Base-by-base conservation (phyloP, 192 early-diverging fungal species). In the Coemansia reversa region DNA sequence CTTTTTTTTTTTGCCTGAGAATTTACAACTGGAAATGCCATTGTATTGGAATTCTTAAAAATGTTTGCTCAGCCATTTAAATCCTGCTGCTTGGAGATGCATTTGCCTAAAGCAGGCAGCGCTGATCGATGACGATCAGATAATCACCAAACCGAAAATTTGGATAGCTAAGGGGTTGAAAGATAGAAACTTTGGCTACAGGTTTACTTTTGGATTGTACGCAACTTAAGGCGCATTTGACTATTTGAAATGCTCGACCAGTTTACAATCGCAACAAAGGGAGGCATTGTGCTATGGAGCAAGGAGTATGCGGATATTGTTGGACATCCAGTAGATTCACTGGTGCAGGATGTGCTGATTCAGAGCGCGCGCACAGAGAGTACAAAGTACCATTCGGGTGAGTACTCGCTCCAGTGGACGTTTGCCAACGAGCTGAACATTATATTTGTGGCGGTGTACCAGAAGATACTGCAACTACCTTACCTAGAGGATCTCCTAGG, bases 221-320 rank as follows among this genome's bases (percentile, higher is more conserved):
- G 2, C 18, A 52, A 11, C 51, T 1, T 16, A 52, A 52, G 27
- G 25, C 8, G 9, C 4, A 52, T 22, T 24, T 39, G 25, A 18
- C 5, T 30, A 28, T 68, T 35, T 32, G 45, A 7, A 24, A 97
- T 97, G 95, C 85, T 97, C 20, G 95, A 97, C 74, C 74, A 86
- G 30, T 92, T 93, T 62, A 85, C 88, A 0, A 86, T 94, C 56
- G 73, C 93, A 7, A 95, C 93, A 28, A 92, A 89, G 66, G 92
- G 92, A 42, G 95, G 95, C 16, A 78, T 93, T 29, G 91, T 95
- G 22, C 85, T 97, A 24, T 97, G 92, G 92, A 83, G 87, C 39
- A 88, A 88, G 60, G 79, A 84, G 9, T 94, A 89, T 62, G 63
- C 90, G 6, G 69, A 83, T 6, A 58, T 87, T 16, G 61, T 65